Conservation (phyloP, 352 stramenopile species). For the Pythium folliculosum region DNA sequence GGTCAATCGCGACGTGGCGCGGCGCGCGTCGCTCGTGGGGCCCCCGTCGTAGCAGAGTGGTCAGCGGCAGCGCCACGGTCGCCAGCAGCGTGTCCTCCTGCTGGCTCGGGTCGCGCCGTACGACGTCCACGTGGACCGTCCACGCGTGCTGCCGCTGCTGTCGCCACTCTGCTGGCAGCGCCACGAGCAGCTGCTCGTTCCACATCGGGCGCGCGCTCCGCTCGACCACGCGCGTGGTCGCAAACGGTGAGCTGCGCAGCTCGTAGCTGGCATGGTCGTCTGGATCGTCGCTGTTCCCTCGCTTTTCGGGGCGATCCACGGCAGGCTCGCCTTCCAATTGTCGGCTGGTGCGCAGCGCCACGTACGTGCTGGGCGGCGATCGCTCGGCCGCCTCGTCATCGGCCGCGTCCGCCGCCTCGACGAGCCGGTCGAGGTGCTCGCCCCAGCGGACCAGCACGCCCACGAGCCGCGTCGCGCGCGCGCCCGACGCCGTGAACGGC, state of each 20-base stretch:
- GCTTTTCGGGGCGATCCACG: background rate
- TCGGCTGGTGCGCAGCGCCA: conserved; percentile 14
- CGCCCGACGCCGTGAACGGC: conserved; percentile 53
- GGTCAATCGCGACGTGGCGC: conserved; percentile 14
- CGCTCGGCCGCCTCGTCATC: background rate
- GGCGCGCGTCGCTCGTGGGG: background rate
- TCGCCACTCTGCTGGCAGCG: conserved; percentile 51
- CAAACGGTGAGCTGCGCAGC: conserved; percentile 58
- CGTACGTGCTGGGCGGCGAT: conserved; percentile 22
- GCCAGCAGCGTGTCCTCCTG: conserved; percentile 55
- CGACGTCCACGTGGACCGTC: conserved; percentile 57
- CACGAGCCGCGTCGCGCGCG: conserved; percentile 42
- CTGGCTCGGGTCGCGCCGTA: conserved; percentile 58
- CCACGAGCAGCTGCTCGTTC: conserved; percentile 70
- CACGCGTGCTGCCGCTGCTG: conserved; percentile 13
- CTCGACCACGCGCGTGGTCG: conserved; percentile 61
- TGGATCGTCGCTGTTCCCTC: background rate
- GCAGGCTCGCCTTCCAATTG: background rate
- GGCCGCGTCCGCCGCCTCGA: background rate
- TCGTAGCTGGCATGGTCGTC: conserved; percentile 39
- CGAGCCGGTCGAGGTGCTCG: conserved; percentile 36
- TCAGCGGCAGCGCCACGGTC: conserved; percentile 23
- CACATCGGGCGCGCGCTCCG: conserved; percentile 37
- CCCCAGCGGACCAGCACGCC: conserved; percentile 59
- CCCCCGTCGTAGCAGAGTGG: background rate